phyloP scores from a whole-genome alignment of 73 alveolate genomes.

The Halteria grandinella region DNA sequence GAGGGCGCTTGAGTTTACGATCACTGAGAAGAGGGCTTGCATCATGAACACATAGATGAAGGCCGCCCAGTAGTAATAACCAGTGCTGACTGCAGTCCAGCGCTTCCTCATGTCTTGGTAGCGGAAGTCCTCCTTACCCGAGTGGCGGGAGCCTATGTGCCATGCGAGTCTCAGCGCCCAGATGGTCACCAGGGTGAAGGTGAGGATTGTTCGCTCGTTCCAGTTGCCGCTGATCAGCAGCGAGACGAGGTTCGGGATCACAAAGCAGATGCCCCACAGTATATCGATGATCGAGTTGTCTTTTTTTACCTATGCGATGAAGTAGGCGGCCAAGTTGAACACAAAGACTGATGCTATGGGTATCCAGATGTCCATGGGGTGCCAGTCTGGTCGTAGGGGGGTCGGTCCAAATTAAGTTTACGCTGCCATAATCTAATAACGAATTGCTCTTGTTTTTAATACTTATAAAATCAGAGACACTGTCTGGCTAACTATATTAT shows the following conservation, averaged over 20 bases:
- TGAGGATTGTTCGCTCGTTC: slow-evolving; percentile 44
- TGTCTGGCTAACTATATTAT: too few relatives aligned
- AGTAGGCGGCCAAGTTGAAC: slow-evolving; percentile 1
- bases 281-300: slow-evolving; percentile 63
- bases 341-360: slow-evolving; percentile 37
- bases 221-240: slow-evolving; percentile 18
- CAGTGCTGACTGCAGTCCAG: slow-evolving; percentile 55
- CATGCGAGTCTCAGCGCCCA: slow-evolving; percentile 66
- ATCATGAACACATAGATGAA: slow-evolving; percentile 43
- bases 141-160: slow-evolving; percentile 37
- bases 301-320: slow-evolving; percentile 36
- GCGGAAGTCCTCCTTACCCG: slow-evolving; percentile 65
- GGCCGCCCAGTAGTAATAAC: slow-evolving; percentile 14
- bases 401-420: too few relatives aligned
- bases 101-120: slow-evolving; percentile 56
- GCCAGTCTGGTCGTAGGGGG: too few relatives aligned
- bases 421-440: too few relatives aligned
- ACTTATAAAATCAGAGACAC: too few relatives aligned
- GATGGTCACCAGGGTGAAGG: slow-evolving; percentile 17
- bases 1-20: slow-evolving; percentile 47
- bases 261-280: slow-evolving; percentile 62
- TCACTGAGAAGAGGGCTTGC: slow-evolving; percentile 49
- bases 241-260: slow-evolving; percentile 25
- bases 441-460: too few relatives aligned
- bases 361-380: too few relatives aligned